Conservation (phyloP, 768 basidiomycete genomes). For the Panaeolus papilionaceus region DNA sequence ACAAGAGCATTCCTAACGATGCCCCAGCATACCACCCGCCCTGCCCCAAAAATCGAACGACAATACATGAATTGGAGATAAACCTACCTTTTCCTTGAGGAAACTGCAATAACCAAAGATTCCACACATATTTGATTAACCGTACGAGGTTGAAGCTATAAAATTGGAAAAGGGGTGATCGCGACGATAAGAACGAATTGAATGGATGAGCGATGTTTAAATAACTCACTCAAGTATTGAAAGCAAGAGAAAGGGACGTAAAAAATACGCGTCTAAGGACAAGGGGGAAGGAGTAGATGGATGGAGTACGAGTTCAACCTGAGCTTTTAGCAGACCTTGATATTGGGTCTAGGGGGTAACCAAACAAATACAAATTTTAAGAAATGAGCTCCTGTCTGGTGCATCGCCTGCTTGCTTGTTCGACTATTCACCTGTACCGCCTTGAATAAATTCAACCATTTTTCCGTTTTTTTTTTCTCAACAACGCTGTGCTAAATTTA, state of each 20-base stretch:
- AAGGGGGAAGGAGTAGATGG: not conserved
- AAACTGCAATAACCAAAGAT: slow-evolving; percentile 97
- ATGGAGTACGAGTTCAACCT: slow-evolving; percentile 3
- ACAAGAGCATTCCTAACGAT: not conserved
- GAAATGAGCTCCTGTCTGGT: slow-evolving; percentile 3
- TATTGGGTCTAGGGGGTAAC: not conserved
- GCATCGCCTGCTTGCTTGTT: slow-evolving; percentile 5
- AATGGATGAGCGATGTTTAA: slow-evolving; percentile 1
- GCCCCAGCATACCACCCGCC: slow-evolving; percentile 12
- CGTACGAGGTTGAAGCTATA: slow-evolving; percentile 1
- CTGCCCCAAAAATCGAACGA: slow-evolving; percentile 9
- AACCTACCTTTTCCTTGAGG: slow-evolving; percentile 90
- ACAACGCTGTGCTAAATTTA: slow-evolving; percentile 1
- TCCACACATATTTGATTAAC: slow-evolving; percentile 73
- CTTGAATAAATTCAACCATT: not conserved
- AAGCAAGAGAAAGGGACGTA: not conserved
- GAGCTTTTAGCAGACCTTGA: not conserved
- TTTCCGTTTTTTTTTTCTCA: not conserved
- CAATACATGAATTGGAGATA: slow-evolving; percentile 14
- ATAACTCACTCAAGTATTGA: slow-evolving; percentile 1
- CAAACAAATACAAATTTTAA: not conserved
- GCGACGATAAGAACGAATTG: not conserved
- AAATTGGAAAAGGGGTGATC: not conserved
- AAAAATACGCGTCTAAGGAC: slow-evolving; percentile 11
- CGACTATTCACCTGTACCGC: not conserved